Percentiles rank a stretch among this genome's conserved stretches.
phyloP scores from a whole-genome alignment of 2,329 filamentous ascomycete species.

The Calonectria pseudoreteaudii region DNA sequence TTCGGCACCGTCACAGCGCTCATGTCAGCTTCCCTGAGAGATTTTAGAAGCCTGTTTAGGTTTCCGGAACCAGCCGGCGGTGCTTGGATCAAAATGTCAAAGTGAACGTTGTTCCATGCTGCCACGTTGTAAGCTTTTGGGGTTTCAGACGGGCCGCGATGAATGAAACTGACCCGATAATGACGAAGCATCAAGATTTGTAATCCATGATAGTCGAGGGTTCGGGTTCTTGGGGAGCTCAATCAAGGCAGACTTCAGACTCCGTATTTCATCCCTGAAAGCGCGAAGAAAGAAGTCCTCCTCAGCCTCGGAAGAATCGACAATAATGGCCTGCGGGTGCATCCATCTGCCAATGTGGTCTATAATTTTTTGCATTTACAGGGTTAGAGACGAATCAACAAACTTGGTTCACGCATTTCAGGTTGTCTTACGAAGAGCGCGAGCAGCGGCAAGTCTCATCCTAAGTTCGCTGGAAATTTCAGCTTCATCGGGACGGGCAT shows the following conservation, averaged over 20 bases:
- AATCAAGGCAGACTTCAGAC: conserved; percentile 73
- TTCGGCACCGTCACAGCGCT: conserved; percentile 76
- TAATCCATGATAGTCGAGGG: conserved; percentile 80
- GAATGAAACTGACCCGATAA: conserved; percentile 65
- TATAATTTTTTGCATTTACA: conserved; percentile 34
- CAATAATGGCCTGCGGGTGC: conserved; percentile 80
- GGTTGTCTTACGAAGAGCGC: conserved; percentile 69
- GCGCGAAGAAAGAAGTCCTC: conserved; percentile 75
- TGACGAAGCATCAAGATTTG: conserved; percentile 79
- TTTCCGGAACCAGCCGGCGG: conserved; percentile 77
- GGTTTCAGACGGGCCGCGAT: conserved; percentile 29
- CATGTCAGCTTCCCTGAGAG: conserved; percentile 81
- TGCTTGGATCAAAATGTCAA: conserved; percentile 89
- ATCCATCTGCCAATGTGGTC: conserved; percentile 79
- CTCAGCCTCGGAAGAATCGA: conserved; percentile 76
- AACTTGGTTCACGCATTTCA: background rate
- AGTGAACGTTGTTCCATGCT: conserved; percentile 80
- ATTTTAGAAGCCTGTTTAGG: conserved; percentile 80
- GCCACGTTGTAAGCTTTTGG: conserved; percentile 21
- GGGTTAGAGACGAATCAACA: background rate
- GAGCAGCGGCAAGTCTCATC: conserved; percentile 72
- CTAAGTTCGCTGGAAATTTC: conserved; percentile 76
- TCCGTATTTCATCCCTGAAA: conserved; percentile 65
- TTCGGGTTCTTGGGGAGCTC: conserved; percentile 75
- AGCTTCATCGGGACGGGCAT: conserved; percentile 83